Evolutionary conservation across 257 asterid species (phyloP).

Genomic region (Solanum pinnatisectum): DNA sequence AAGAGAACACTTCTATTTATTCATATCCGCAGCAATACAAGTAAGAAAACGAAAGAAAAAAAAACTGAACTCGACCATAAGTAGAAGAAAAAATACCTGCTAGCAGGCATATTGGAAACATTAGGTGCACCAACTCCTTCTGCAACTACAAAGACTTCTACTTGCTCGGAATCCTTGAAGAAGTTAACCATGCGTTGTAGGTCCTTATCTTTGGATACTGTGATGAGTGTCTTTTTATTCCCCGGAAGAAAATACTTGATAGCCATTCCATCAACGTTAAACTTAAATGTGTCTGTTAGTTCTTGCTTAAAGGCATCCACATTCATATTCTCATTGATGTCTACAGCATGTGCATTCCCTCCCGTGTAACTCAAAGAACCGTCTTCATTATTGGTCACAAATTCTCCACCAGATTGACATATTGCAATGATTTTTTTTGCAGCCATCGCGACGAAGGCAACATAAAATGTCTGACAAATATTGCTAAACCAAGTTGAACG

Average conservation of each 20-base stretch:
- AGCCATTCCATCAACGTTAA: conserved; percentile 41
- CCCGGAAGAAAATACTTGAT: conserved; percentile 93
- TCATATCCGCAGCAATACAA: neutral
- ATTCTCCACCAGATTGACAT: conserved; percentile 95
- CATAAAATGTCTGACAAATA: neutral
- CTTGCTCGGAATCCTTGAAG: conserved; percentile 87
- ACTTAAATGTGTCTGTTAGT: conserved; percentile 76
- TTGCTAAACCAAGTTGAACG: neutral
- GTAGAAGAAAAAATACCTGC: conserved; percentile 47
- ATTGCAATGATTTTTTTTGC: conserved; percentile 75
- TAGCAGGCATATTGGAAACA: conserved; percentile 58
- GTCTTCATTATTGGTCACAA: conserved; percentile 59
- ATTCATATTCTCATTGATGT: conserved; percentile 61
- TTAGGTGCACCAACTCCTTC: conserved; percentile 61
- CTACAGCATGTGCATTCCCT: conserved; percentile 93
- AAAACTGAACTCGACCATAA: neutral
- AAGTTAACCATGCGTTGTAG: conserved; percentile 90
- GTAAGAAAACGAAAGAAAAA: neutral
- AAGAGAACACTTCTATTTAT: neutral
- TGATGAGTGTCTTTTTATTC: conserved; percentile 81
- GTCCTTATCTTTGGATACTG: conserved; percentile 89
- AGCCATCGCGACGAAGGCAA: conserved; percentile 26
- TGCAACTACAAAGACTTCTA: conserved; percentile 68
- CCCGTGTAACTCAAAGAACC: conserved; percentile 68
- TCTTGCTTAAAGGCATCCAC: conserved; percentile 78